These are phyloP conservation scores for Xenoacremonium recifei DNA, from an alignment of 2,329 filamentous ascomycete genomes.

Conservation along the genomic window DNA sequence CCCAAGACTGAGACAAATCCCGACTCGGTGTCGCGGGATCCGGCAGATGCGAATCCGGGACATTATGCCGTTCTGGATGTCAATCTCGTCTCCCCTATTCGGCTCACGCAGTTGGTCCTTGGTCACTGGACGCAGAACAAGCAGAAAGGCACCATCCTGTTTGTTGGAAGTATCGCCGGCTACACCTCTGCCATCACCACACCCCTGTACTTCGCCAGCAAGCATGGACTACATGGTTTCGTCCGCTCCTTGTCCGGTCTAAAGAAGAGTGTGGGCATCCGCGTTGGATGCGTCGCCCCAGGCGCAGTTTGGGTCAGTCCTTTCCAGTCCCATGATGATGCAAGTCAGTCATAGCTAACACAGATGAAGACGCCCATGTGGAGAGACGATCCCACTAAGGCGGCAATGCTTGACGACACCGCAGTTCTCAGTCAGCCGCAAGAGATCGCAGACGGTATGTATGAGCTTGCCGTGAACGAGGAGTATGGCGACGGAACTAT, in stretches of 20 bases:
- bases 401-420: slow-evolving; percentile 21
- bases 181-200: slow-evolving; percentile 27
- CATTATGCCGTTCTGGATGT: slow-evolving; percentile 35
- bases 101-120: slow-evolving; percentile 37
- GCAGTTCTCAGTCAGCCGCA: slow-evolving; percentile 29
- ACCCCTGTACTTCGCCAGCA: slow-evolving; percentile 37
- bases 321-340: neutral
- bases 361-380: slow-evolving; percentile 30
- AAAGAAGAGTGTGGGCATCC: slow-evolving; percentile 31
- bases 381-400: slow-evolving; percentile 31
- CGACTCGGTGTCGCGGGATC: slow-evolving; percentile 24
- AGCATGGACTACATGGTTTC: slow-evolving; percentile 37
- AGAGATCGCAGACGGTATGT: slow-evolving; percentile 32
- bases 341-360: neutral
- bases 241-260: slow-evolving; percentile 29
- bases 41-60: slow-evolving; percentile 27
- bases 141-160: slow-evolving; percentile 28
- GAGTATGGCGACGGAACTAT: slow-evolving; percentile 32
- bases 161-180: slow-evolving; percentile 35
- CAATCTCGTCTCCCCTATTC: slow-evolving; percentile 37
- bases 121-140: slow-evolving; percentile 34
- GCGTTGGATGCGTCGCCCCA: slow-evolving; percentile 32
- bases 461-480: slow-evolving; percentile 23
- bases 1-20: slow-evolving; percentile 29
- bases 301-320: slow-evolving; percentile 29